These are phyloP conservation scores for Cladosporium austrohemisphaericum DNA, from an alignment of 2,329 filamentous ascomycete genomes.

Conservation along the genomic window DNA sequence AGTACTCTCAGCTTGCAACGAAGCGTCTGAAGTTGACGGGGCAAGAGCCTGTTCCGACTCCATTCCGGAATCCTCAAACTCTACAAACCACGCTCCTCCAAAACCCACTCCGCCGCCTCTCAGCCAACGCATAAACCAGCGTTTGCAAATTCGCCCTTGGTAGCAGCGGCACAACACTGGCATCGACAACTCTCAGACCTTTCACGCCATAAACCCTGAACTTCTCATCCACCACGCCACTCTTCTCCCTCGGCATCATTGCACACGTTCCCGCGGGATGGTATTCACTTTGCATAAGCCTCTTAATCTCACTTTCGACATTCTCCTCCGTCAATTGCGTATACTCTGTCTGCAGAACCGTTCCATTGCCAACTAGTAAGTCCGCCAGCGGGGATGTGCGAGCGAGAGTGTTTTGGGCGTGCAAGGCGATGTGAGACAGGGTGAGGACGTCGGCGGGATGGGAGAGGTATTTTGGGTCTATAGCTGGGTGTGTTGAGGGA, in stretches of 20 bases:
- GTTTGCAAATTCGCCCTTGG: conserved; percentile 18
- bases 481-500: conserved; percentile 20
- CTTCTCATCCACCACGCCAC: conserved; percentile 26
- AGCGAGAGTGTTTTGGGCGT: conserved; percentile 18
- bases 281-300: conserved; percentile 17
- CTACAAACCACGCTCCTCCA: background rate
- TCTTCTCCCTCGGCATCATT: conserved; percentile 23
- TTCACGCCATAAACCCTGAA: conserved; percentile 25
- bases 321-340: background rate
- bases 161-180: conserved; percentile 27
- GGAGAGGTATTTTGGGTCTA: conserved; percentile 29
- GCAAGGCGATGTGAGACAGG: conserved; percentile 17
- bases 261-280: conserved; percentile 28
- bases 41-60: no score
- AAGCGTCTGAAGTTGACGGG: no score
- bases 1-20: no score
- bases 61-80: no score
- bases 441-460: conserved; percentile 47
- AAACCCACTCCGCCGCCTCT: conserved; percentile 14
- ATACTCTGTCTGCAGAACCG: background rate
- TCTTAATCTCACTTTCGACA: conserved; percentile 14
- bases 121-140: conserved; percentile 19
- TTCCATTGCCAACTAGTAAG: conserved; percentile 2
- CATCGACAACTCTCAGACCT: conserved; percentile 28
- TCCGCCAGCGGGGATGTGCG: conserved; percentile 7